These are phyloP conservation scores for Xerocomellus amylosporus DNA, from an alignment of 768 basidiomycete species.

Conservation along the genomic window DNA sequence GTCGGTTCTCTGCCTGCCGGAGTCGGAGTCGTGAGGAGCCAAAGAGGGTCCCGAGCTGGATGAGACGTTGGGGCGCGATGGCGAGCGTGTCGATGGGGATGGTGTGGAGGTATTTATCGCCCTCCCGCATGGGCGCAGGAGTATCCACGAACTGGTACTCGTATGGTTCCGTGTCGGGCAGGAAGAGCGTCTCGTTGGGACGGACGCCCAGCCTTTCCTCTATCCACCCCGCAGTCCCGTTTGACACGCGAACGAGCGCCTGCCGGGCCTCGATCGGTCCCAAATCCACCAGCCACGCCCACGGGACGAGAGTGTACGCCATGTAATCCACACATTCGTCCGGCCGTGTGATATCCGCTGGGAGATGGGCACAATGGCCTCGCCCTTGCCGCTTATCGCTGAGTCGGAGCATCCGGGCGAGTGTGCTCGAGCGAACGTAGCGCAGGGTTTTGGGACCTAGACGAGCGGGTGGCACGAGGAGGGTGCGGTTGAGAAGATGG, in stretches of 20 bases:
- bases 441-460: slow-evolving; percentile 60
- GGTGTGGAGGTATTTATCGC: slow-evolving; percentile 6
- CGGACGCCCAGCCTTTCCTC: slow-evolving; percentile 25
- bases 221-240: slow-evolving; percentile 40
- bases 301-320: slow-evolving; percentile 61
- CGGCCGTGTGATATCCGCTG: slow-evolving; percentile 36
- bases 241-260: slow-evolving; percentile 47
- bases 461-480: slow-evolving; percentile 74
- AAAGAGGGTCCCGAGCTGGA: slow-evolving; percentile 75
- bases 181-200: slow-evolving; percentile 38
- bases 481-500: slow-evolving; percentile 66
- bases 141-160: slow-evolving; percentile 36
- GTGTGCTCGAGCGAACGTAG: slow-evolving; percentile 57
- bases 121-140: slow-evolving; percentile 3
- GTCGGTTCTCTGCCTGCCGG: slow-evolving; percentile 36
- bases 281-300: slow-evolving; percentile 69
- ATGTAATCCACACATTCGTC: slow-evolving; percentile 61
- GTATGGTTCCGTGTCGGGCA: slow-evolving; percentile 59
- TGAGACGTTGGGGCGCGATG: slow-evolving; percentile 40
- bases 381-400: slow-evolving; percentile 49
- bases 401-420: slow-evolving; percentile 40
- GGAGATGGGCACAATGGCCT: slow-evolving; percentile 46
- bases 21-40: slow-evolving; percentile 69
- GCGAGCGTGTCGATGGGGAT: slow-evolving; percentile 14
- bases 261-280: slow-evolving; percentile 37